These are phyloP conservation scores for Clonostachys chloroleuca DNA, from an alignment of 2,329 filamentous ascomycete genomes.

Conservation along the genomic window DNA sequence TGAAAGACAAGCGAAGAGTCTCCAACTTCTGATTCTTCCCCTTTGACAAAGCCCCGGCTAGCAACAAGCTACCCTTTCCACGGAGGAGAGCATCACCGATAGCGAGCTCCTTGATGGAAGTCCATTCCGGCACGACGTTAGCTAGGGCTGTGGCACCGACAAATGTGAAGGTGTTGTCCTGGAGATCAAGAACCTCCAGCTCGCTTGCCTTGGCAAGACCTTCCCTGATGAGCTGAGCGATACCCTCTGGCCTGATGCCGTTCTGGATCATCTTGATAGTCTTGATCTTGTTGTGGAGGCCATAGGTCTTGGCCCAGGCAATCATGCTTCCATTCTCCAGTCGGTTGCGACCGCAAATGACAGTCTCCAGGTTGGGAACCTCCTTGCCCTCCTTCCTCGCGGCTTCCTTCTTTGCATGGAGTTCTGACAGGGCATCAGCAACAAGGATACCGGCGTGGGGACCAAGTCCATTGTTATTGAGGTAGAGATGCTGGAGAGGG, in stretches of 20 bases:
- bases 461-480: conserved; percentile 98
- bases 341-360: conserved; percentile 93
- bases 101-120: conserved; percentile 73
- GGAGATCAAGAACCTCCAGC: conserved; percentile 79
- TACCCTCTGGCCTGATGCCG: conserved; percentile 91
- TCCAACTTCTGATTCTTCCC: conserved; percentile 78
- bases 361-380: conserved; percentile 85
- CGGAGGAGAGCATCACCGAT: conserved; percentile 85
- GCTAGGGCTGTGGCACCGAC: conserved; percentile 76
- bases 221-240: conserved; percentile 72
- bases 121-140: conserved; percentile 70
- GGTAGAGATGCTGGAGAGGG: conserved; percentile 87
- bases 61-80: conserved; percentile 67
- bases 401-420: conserved; percentile 79
- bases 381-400: conserved; percentile 67
- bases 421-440: conserved; percentile 77
- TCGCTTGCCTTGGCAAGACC: conserved; percentile 68
- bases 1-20: conserved; percentile 82
- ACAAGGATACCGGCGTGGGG: conserved; percentile 86
- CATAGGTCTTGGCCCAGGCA: conserved; percentile 86
- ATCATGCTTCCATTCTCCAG: conserved; percentile 95
- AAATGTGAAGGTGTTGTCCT: conserved; percentile 95
- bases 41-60: conserved; percentile 68
- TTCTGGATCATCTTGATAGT: conserved; percentile 98
- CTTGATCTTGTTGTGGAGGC: conserved; percentile 76